Evolutionary conservation across 2,329 filamentous ascomycete genomes (phyloP).

Genomic region (Ophiocordyceps sinensis): DNA sequence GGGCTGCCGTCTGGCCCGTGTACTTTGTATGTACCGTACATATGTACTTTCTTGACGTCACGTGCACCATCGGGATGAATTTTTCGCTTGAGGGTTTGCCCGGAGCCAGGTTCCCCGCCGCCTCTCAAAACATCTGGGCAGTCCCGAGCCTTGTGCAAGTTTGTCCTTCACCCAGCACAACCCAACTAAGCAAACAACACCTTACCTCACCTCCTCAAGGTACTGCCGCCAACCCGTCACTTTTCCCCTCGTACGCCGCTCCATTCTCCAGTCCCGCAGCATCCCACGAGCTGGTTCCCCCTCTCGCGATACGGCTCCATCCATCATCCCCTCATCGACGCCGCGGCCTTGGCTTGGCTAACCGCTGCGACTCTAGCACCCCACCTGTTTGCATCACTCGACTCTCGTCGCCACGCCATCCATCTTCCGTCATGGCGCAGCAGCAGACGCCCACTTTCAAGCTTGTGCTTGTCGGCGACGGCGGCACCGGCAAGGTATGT

Average conservation of each 20-base stretch:
- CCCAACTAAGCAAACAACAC: constrained; percentile 8
- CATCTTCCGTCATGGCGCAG: constrained; percentile 45
- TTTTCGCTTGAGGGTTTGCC: constrained; percentile 25
- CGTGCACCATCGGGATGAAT: constrained; percentile 25
- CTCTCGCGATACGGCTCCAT: constrained; percentile 2
- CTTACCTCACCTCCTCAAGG: constrained; percentile 5
- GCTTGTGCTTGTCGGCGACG: constrained; percentile 98
- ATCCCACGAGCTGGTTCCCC: constrained; percentile 3
- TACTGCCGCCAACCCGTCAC: constrained; percentile 7
- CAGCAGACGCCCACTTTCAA: constrained; percentile 73
- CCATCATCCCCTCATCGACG: constrained; percentile 3
- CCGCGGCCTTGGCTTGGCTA: constrained; percentile 12
- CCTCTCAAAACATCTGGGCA: constrained; percentile 26
- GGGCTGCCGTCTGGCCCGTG: background rate
- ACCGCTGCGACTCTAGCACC: constrained; percentile 20
- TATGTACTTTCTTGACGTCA: constrained; percentile 11
- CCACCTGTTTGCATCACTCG: constrained; percentile 32
- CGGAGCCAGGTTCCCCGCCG: constrained; percentile 25
- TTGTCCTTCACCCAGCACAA: constrained; percentile 16
- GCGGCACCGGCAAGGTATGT: constrained; percentile 93
- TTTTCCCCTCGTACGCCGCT: background rate
- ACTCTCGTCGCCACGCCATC: constrained; percentile 9
- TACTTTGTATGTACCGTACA: background rate
- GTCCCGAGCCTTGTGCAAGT: constrained; percentile 15
- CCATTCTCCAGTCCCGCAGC: constrained; percentile 1